phyloP scores from a whole-genome alignment of 805 yeast genomes.

The Helenozyma rhizophorensis region DNA sequence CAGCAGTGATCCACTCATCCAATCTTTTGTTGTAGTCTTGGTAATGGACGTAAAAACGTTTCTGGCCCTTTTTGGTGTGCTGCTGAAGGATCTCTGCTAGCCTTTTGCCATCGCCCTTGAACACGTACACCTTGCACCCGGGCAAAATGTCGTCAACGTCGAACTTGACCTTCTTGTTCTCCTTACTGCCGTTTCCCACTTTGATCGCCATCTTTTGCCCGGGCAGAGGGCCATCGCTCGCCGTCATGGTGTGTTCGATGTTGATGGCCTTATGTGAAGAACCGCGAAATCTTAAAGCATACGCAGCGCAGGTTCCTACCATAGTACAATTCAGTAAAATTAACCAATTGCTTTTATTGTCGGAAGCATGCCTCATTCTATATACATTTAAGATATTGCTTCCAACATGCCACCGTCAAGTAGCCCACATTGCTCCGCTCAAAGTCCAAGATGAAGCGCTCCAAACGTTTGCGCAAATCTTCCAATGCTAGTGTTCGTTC shows the following conservation, averaged over 20 bases:
- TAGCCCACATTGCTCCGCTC: slow-evolving; percentile 37
- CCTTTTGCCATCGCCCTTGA: slow-evolving; percentile 75
- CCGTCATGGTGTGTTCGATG: too few species aligned
- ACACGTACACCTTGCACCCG: slow-evolving; percentile 80
- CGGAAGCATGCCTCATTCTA: too few species aligned
- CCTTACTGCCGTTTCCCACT: too few species aligned
- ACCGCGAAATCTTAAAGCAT: too few species aligned
- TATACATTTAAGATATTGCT: too few species aligned
- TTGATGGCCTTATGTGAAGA: too few species aligned
- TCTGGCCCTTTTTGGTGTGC: slow-evolving; percentile 69
- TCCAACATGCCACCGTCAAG: slow-evolving; percentile 22
- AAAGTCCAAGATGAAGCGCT: slow-evolving; percentile 38
- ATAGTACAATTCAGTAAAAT: too few species aligned
- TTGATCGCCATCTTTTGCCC: too few species aligned
- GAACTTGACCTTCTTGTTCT: slow-evolving; percentile 11
- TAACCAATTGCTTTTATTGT: too few species aligned
- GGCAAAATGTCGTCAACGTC: slow-evolving; percentile 49
- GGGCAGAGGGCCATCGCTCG: too few species aligned
- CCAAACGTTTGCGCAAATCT: slow-evolving; percentile 32
- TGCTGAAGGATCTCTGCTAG: slow-evolving; percentile 81
- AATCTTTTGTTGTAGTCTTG: slow-evolving; percentile 91
- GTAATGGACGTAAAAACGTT: slow-evolving; percentile 88
- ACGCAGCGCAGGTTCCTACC: too few species aligned
- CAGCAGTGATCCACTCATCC: slow-evolving; percentile 87
- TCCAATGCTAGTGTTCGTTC: slow-evolving; percentile 17